Percentiles rank a stretch among this genome's conserved stretches.
These are phyloP conservation scores for Apiospora kogelbergensis DNA, from an alignment of 2,329 filamentous ascomycete genomes.

Conservation along the genomic window DNA sequence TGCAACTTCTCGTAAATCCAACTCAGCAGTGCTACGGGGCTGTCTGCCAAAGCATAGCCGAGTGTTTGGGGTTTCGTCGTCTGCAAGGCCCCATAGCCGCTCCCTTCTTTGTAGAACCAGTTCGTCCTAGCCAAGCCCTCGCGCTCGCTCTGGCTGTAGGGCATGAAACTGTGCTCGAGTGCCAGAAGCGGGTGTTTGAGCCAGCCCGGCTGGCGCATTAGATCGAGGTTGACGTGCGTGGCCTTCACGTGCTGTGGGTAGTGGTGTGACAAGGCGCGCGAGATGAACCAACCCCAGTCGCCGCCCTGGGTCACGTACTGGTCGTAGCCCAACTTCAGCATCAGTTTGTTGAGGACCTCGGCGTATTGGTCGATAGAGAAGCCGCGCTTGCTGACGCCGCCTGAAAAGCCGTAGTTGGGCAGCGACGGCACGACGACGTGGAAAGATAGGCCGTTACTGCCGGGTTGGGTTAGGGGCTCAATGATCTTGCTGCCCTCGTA, in stretches of 20 bases:
- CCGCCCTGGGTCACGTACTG: constrained; percentile 61
- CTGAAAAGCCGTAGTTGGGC: constrained; percentile 45
- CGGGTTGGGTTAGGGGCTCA: constrained; percentile 27
- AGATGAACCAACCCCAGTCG: constrained; percentile 69
- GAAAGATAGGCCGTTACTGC: constrained; percentile 36
- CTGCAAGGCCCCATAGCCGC: constrained; percentile 58
- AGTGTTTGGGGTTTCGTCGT: constrained; percentile 70
- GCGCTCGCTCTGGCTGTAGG: constrained; percentile 47
- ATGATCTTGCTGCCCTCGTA: constrained; percentile 60
- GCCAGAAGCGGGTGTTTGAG: constrained; percentile 9
- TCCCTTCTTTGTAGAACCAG: constrained; percentile 57
- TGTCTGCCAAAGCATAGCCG: constrained; percentile 67
- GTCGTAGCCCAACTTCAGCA: constrained; percentile 58
- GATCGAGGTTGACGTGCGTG: constrained; percentile 35
- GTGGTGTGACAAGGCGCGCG: constrained; percentile 55
- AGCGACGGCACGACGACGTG: constrained; percentile 48
- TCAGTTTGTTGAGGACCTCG: constrained; percentile 58
- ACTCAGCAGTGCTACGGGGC: constrained; percentile 66
- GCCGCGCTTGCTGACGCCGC: constrained; percentile 41
- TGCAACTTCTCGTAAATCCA: constrained; percentile 82
- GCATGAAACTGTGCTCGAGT: constrained; percentile 32
- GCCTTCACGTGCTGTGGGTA: constrained; percentile 65
- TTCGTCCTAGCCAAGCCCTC: constrained; percentile 45
- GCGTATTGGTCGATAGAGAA: constrained; percentile 59
- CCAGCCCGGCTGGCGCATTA: background rate